These are phyloP conservation scores for Gymnopilus junonius DNA, from an alignment of 768 basidiomycete species.

Conservation along the genomic window DNA sequence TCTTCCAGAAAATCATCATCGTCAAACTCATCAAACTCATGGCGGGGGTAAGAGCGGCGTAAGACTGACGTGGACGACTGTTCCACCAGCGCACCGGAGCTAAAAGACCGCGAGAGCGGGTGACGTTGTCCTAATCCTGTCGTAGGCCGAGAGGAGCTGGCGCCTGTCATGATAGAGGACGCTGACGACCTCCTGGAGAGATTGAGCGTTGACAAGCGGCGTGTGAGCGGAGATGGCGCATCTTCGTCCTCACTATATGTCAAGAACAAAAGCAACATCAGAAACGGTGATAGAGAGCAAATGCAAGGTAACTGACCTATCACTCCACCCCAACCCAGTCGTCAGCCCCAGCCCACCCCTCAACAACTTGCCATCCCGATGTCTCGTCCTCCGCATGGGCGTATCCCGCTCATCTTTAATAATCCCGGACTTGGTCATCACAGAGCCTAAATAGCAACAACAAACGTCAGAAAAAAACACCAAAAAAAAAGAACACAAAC, in stretches of 20 bases:
- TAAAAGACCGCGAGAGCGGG: conserved; percentile 38
- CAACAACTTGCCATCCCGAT: conserved; percentile 63
- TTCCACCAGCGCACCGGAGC: conserved; percentile 31
- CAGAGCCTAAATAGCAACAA: conserved; percentile 17
- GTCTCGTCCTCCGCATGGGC: conserved; percentile 55
- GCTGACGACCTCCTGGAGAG: conserved; percentile 50
- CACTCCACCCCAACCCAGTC: conserved; percentile 77
- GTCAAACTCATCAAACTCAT: conserved; percentile 18
- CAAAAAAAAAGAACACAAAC: conserved; percentile 12
- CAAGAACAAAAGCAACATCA: background rate
- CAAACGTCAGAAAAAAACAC: background rate
- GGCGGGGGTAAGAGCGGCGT: too few species aligned
- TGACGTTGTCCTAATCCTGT: conserved; percentile 20
- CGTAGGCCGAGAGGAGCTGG: conserved; percentile 13
- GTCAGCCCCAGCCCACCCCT: conserved; percentile 70
- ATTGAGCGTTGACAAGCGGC: conserved; percentile 61
- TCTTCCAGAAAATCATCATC: conserved; percentile 16
- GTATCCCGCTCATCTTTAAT: conserved; percentile 65
- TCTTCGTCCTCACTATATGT: conserved; percentile 69
- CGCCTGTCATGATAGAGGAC: conserved; percentile 40
- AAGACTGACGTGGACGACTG: background rate
- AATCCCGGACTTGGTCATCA: conserved; percentile 41
- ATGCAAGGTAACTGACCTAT: conserved; percentile 51
- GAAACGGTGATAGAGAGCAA: background rate
- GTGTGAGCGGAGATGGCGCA: conserved; percentile 68